Evolutionary conservation across 139 green algal species (phyloP).

Genomic region (Klebsormidium nitens): DNA sequence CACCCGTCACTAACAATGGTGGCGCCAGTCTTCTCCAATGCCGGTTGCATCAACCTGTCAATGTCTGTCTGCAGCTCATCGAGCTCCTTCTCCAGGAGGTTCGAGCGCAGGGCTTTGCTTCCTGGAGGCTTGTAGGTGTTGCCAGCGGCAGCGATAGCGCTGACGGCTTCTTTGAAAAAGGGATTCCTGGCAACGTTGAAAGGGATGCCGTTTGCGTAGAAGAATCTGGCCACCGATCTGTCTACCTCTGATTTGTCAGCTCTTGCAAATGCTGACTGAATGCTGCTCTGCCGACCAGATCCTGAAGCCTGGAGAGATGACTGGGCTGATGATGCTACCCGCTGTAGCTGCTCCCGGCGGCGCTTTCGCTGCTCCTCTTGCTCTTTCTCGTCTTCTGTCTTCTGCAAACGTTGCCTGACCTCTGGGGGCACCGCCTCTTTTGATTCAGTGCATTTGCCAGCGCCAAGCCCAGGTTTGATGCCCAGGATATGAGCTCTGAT

Average conservation of each 20-base stretch:
- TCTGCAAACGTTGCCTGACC: too few relatives aligned
- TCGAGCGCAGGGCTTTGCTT: neutral
- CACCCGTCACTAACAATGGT: neutral
- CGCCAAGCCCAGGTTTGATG: too few relatives aligned
- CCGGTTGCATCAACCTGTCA: neutral
- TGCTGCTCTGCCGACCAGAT: too few relatives aligned
- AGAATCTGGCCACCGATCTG: neutral
- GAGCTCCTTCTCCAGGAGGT: neutral
- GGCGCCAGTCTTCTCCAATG: neutral
- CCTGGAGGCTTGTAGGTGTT: neutral
- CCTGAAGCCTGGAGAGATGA: too few relatives aligned
- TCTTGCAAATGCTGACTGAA: too few relatives aligned
- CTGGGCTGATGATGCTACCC: too few relatives aligned
- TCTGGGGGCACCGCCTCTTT: too few relatives aligned
- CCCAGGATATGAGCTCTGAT: too few relatives aligned
- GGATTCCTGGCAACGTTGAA: neutral
- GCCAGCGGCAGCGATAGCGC: neutral
- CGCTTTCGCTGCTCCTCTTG: too few relatives aligned
- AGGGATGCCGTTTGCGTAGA: neutral
- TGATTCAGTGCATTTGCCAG: too few relatives aligned
- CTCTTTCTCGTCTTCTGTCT: too few relatives aligned
- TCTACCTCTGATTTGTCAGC: conserved; percentile 1
- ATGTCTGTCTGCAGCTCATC: neutral
- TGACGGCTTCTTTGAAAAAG: neutral
- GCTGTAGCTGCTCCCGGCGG: too few relatives aligned